Base-by-base conservation (phyloP, 208 protist species). In the Vickermania spadyakhi region DNA sequence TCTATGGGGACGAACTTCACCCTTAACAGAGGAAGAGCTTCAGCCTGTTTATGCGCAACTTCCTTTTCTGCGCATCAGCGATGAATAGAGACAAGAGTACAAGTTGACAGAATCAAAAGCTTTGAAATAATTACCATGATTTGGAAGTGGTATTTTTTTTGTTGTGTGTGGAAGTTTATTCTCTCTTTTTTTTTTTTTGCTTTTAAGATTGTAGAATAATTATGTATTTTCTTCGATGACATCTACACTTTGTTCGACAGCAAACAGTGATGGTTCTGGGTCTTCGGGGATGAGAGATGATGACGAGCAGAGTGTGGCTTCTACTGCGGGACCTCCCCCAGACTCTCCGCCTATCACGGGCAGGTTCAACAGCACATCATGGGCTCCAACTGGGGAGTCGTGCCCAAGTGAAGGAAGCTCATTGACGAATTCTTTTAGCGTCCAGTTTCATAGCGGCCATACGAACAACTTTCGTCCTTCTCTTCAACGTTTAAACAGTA, bases 1-100 rank as follows among this genome's bases (percentile, higher is more conserved):
- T 36, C 68, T 94, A 21, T 87, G 78, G 54, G 84, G 84, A 3
- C 61, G 84, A 1, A 56, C 72, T 41, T 63, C 66, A 22, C 60
- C 68, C 1, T 31, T 89, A 56, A 84, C 78, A 2, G 83, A 89
- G 26, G 73, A 81, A 30, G 81, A 88, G 28, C 60, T 94, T 0
- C 82, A 86, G 60, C 83, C 86, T 3, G 56, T 94, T 14, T 94
- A 91, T 66, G 71, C 52, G n/a, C 79, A 91, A 68, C 77, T 88
- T 26, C 74, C 71, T 5, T 94, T 94, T 71, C 60, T 94, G 27
- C 80, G 81, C 14, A 66, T n/a, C n/a, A n/a, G n/a, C n/a, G n/a
- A n/a, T n/a, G n/a, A n/a, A n/a, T n/a, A n/a, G n/a, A n/a, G n/a
- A n/a, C n/a, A n/a, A n/a, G n/a, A n/a, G n/a, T n/a, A n/a, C n/a